Evolutionary conservation across 1,139 yeast genomes (phyloP).

Genomic region (Pichia sp.): DNA sequence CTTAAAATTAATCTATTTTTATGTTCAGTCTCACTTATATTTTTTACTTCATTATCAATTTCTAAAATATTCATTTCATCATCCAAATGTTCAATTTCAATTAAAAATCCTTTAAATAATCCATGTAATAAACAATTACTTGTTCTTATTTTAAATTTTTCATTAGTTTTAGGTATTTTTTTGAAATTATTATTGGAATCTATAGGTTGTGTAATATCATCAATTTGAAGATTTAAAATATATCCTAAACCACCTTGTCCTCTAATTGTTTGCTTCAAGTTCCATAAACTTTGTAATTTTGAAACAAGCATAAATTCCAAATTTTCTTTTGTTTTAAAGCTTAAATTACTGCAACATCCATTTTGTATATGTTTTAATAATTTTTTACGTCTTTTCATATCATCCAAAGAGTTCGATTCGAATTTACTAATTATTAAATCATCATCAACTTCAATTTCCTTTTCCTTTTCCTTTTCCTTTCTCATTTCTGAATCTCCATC

Average conservation of each 20-base stretch:
- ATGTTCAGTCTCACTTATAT: constrained; percentile 14
- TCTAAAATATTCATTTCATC: constrained; percentile 19
- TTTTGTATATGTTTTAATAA: constrained; percentile 24
- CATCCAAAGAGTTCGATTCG: constrained; percentile 11
- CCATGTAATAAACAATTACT: constrained; percentile 74
- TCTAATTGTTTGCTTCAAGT: constrained; percentile 58
- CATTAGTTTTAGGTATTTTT: constrained; percentile 15
- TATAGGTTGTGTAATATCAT: constrained; percentile 20
- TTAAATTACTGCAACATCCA: constrained; percentile 31
- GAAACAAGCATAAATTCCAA: constrained; percentile 44
- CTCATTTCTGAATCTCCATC: not conserved
- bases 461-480: not conserved
- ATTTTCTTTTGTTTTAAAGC: constrained; percentile 41
- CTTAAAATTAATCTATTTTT: constrained; percentile 24
- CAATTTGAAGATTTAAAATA: constrained; percentile 41
- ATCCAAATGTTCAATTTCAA: constrained; percentile 46
- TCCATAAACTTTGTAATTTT: constrained; percentile 69
- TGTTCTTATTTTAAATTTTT: constrained; percentile 41
- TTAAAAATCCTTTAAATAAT: constrained; percentile 59
- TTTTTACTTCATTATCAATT: constrained; percentile 11
- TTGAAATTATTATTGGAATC: not conserved
- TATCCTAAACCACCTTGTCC: constrained; percentile 75
- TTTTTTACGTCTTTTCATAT: constrained; percentile 13
- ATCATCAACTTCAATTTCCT: constrained; percentile 7
- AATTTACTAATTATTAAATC: constrained; percentile 8